A percentile compares a stretch with the other conserved stretches of the same genome.
Evolutionary conservation across 345 rosid species (phyloP).

Genomic region (Noccaea caerulescens): DNA sequence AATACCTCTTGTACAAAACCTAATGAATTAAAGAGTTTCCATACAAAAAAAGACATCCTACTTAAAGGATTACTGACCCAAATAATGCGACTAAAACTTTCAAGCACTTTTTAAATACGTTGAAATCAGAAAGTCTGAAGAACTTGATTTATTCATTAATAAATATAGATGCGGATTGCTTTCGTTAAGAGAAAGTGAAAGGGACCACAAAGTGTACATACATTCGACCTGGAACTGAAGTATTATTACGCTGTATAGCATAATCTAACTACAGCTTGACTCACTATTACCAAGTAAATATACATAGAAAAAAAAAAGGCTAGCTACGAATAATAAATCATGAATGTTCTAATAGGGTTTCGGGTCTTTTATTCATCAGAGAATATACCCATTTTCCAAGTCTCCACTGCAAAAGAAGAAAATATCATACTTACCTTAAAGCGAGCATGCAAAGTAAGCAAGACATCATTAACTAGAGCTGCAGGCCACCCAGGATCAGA

Average conservation of each 20-base stretch:
- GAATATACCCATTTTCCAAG: conserved; percentile 3
- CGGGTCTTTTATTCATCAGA: conserved; percentile 14
- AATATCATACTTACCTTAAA: conserved; percentile 66
- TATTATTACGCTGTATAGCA: not conserved
- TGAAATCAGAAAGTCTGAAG: conserved; percentile 1
- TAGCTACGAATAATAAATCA: conserved; percentile 1
- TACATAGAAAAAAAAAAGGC: conserved; percentile 8
- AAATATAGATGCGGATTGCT: not conserved
- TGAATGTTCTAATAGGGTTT: conserved; percentile 3
- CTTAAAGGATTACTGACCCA: conserved; percentile 3
- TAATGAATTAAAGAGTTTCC: conserved; percentile 8
- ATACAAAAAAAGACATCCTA: conserved; percentile 4
- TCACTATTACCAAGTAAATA: conserved; percentile 1
- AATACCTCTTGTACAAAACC: conserved; percentile 17
- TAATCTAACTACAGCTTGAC: conserved; percentile 9
- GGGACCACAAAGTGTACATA: not conserved
- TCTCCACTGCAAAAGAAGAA: conserved; percentile 17
- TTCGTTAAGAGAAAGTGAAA: not conserved
- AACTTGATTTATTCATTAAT: not conserved
- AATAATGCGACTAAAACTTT: conserved; percentile 13
- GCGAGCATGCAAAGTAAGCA: conserved; percentile 99
- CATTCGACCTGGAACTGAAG: conserved; percentile 1
- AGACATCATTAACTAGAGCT: conserved; percentile 84
- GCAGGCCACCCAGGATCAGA: conserved; percentile 99
- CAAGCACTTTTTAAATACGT: not conserved